Evolutionary conservation across 768 basidiomycete genomes (phyloP).

Genomic region (Trametes sanguinea): DNA sequence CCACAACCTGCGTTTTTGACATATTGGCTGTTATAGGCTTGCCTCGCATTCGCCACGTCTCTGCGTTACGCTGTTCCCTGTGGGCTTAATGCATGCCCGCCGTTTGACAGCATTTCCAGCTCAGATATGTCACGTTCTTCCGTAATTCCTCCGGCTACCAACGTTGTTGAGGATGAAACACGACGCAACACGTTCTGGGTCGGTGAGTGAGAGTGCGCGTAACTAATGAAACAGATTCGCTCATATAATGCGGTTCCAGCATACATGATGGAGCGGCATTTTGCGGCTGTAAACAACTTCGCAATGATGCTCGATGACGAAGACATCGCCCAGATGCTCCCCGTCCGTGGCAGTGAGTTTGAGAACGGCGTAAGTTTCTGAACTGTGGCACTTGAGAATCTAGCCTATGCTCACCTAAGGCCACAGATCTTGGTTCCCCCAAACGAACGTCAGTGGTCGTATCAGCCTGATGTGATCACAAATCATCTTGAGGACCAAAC

Average conservation of each 20-base stretch:
- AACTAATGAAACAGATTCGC: not conserved
- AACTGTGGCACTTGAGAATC: conserved; percentile 29
- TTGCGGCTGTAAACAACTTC: conserved; percentile 71
- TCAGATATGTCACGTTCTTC: conserved; percentile 52
- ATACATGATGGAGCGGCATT: conserved; percentile 67
- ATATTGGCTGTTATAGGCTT: conserved; percentile 46
- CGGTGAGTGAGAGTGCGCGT: conserved; percentile 15
- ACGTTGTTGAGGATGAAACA: conserved; percentile 67
- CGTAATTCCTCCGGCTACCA: conserved; percentile 59
- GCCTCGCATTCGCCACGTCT: conserved; percentile 55
- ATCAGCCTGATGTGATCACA: conserved; percentile 59
- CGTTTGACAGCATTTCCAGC: conserved; percentile 67
- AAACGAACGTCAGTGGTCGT: conserved; percentile 66
- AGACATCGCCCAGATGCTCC: conserved; percentile 71
- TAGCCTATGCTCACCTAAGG: conserved; percentile 44
- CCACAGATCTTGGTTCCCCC: conserved; percentile 26
- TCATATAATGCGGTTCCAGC: conserved; percentile 25
- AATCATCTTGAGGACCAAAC: conserved; percentile 60
- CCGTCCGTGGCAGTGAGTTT: conserved; percentile 60
- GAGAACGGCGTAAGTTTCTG: conserved; percentile 56
- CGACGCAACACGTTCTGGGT: conserved; percentile 71
- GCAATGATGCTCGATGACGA: conserved; percentile 70
- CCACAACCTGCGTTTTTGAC: not conserved
- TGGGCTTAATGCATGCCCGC: conserved; percentile 66
- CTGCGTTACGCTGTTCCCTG: conserved; percentile 64